Base-by-base conservation (phyloP, 192 early-diverging fungal genomes). In the Coemansia sp. region DNA sequence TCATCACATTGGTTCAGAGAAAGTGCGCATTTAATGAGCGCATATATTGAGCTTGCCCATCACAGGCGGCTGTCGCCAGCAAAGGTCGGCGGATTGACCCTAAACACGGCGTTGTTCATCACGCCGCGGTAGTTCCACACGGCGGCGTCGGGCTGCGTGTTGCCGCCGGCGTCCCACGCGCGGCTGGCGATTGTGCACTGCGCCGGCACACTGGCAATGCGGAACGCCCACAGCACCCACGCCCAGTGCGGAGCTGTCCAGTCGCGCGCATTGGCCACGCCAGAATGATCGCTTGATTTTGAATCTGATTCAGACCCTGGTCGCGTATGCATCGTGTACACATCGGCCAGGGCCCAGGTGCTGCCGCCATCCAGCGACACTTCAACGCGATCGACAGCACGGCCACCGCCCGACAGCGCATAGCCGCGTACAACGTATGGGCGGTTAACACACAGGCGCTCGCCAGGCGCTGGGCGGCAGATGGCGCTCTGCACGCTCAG, bases 91-190 rank as follows among this genome's bases (percentile, higher is more conserved):
- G 74, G 70, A 1, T 39, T 23, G 22, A 82, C 69, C 3, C 58
- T 62, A 52, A 73, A 84, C 50, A 88, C 88, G 5, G 86, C 75
- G 59, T 91, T 91, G 75, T 89, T 91, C 87, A 91, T 88, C 8
- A 91, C 89, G 6, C 89, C 89, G 35, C 89, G 79, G 68, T 88
- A 91, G 73, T 91, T 91, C 89, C 89, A 91, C 7, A 87, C 79
- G 0, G 89, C 86, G 2, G 79, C 66, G 65, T 89, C 87, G 12
- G 92, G 94, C 75, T 96, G 94, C 57, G 88, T 88, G 67, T 96
- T 96, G 64, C 94, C 93, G 23, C 84, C 76, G 9, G 86, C 83
- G 68, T 96, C 94, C 63, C 94, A 90, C 9, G 94, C 94, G 32
- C 94, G 86, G 58, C 88, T 89, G 5, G 69, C 58, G 53, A 97